Evolutionary conservation across 768 basidiomycete genomes (phyloP), one percentile per base, ranked within the genome.

Genomic region (Ramaria sp.): DNA sequence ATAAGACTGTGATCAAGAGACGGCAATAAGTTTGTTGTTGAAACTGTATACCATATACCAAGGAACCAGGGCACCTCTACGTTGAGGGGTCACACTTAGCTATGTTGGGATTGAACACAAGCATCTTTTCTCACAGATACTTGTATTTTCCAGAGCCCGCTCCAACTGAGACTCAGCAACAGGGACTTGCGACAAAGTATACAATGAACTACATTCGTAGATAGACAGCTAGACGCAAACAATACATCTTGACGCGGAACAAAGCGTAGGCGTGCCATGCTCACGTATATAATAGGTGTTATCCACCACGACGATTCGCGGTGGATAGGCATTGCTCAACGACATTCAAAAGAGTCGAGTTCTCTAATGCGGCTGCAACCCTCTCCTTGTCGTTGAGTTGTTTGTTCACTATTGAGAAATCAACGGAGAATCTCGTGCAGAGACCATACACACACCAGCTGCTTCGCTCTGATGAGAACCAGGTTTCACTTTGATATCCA

Each of bases 311-410:
- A 55, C 66, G 63, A 25, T 69, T 68, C 0, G 68, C 73, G 6
- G 72, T 73, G 10, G 70, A 67, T 20, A 88, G 70, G 63, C 83
- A 85, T 30, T 84, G 83, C 66, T 98, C 94, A 9, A 99, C 81
- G 0, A 90, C 89, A 52, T 86, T 85, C 1, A 97, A 65, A 4
- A 99, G 76, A 27, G 85, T 78, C 2, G 81, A 77, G 68, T 98
- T 98, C 68, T 99, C 96, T 47, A 98, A 74, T 1, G 96, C 96
- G 10, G 96, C 96, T 24, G 93, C 93, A 1, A 98, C 96, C 38
- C 96, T 78, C 69, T 99, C 96, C 69, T 99, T 99, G 71, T 99
- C 96, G 62, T 99, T 99, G 32, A 99, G 75, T 63, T 99, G 96
- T 66, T 97, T 97, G 70, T 98, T 99, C 10, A 99, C 96, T 95